Base-by-base conservation (phyloP, 1,284 basidiomycete genomes). In the Boletellus deceptivus region DNA sequence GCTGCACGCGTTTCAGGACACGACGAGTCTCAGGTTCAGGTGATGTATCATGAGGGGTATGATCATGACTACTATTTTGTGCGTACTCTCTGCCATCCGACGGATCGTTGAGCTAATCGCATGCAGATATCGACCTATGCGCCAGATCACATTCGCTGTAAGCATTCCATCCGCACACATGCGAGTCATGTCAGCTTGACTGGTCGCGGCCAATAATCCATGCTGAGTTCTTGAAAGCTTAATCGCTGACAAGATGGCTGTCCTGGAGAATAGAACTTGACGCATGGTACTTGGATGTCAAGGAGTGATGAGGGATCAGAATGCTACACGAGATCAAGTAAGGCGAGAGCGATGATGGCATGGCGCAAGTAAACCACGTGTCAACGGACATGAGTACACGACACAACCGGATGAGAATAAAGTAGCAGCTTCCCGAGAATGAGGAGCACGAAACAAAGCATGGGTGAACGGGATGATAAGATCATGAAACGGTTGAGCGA, bases 61-160 rank as follows among this genome's bases (percentile, higher is more conserved):
- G 95, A 99, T 67, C 96, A 98, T 70, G 84, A 82, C 54, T 94
- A 95, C 70, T 96, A 86, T 71, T 96, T 96, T 63, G 92, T 93
- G 63, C 68, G 91, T 79, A 4, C 33, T 43, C 43, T 43, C 17
- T 34, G 5, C 37, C 70, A 36, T 67, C 68, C 56, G 68, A 66
- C 16, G 29, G 29, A 80, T 86, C 62, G 81, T 88, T 90, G 24
- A 80, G 90, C 60, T 75, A 87, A 25, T 84, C 83, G 0, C 83
- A 84, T 18, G 83, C 85, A 45, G 91, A 93, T 70, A 72, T 93
- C 33, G 85, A 91, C 72, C 80, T 87, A 29, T 90, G 91, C 68
- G 79, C 89, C 59, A 75, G 81, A 79, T 53, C 77, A 81, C 51
- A 72, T 75, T 34, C 75, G 77, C 33, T 73, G 72, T 48, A 69